Conservation (phyloP, 2,329 filamentous ascomycete species). For the Hypoxylon sp. region DNA sequence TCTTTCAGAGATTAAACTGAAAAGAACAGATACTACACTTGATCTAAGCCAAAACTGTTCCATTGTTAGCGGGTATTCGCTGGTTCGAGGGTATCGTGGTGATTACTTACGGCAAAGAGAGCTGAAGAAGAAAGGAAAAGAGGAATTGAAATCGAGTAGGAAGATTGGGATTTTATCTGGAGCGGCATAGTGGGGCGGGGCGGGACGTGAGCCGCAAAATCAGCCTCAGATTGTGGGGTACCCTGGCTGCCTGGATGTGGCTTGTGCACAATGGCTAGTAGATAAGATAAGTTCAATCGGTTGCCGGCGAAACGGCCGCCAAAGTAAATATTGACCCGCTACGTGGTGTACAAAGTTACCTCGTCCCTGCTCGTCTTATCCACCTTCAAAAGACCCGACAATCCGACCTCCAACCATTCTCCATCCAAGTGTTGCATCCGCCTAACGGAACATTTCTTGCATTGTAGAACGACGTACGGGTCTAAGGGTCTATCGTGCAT, state of each 20-base stretch:
- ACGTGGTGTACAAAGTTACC: conserved; percentile 14
- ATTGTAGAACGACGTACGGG: conserved; percentile 29
- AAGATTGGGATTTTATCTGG: conserved; percentile 8
- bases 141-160: conserved; percentile 9
- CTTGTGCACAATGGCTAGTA: conserved; percentile 2
- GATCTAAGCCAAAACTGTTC: conserved; percentile 44
- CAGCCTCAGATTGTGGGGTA: conserved; percentile 29
- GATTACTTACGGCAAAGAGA: conserved; percentile 41
- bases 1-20: conserved; percentile 46
- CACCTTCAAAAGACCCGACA: conserved; percentile 19
- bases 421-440: conserved; percentile 29
- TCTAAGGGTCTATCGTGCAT: conserved; percentile 32
- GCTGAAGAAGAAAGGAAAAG: conserved; percentile 37
- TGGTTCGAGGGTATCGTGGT: not conserved
- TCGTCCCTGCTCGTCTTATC: conserved; percentile 23
- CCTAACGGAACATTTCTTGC: conserved; percentile 42
- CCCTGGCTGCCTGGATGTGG: conserved; percentile 15
- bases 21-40: conserved; percentile 47
- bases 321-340: conserved; percentile 45
- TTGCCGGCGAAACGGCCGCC: conserved; percentile 41
- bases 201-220: conserved; percentile 3
- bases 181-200: conserved; percentile 6
- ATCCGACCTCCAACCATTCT: conserved; percentile 38
- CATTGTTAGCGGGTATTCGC: conserved; percentile 13
- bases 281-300: conserved; percentile 1